Evolutionary conservation across 2,329 filamentous ascomycete genomes (phyloP), one percentile per base, ranked within the genome.

Genomic region (Sporothrix pallida): DNA sequence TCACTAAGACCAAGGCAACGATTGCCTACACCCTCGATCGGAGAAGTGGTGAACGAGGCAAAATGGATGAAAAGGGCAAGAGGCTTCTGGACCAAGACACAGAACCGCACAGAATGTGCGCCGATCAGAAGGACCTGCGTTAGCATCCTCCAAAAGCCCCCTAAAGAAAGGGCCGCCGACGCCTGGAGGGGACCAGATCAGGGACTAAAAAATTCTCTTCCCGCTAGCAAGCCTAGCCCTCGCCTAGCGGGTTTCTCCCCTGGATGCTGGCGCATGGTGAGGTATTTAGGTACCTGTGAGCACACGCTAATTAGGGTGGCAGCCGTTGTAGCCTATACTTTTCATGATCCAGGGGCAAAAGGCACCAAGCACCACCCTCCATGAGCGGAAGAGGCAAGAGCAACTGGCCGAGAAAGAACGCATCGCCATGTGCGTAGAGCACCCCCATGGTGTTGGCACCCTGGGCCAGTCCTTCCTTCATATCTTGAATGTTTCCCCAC

Each of bases 131-230:
- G 63, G 46, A 68, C 62, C 62, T 23, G 62, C 31, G 31, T 65
- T 46, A 48, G 46, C 23, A 50, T 20, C 13, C 1, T 37, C 31
- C 31, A 37, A 37, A 37, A 37, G 31, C 17, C 26, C 48, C 26
- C 20, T 63, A 63, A 54, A 50, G 44, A 50, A 50, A 50, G 31
- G 23, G 3, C 65, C 46, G 65, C 20, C 63, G 23, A 50, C 46
- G 65, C 65, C 65, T 68, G 65, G 26, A 52, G 48, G 23, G 46
- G 26, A 37, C 65, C 65, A 52, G 44, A 70, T 44, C 54, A 70
- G 31, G 20, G 48, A 68, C 63, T 60, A 72, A 70, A 73, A 74
- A 74, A 72, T 42, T 44, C 42, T 74, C 69, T 60, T 60, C 42
- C 58, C 72, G 37, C 60, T 74, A 74, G 70, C 44, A 46, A 52